Evolutionary conservation across 2,329 filamentous ascomycete genomes (phyloP).

Genomic region (Exophiala spinifera): DNA sequence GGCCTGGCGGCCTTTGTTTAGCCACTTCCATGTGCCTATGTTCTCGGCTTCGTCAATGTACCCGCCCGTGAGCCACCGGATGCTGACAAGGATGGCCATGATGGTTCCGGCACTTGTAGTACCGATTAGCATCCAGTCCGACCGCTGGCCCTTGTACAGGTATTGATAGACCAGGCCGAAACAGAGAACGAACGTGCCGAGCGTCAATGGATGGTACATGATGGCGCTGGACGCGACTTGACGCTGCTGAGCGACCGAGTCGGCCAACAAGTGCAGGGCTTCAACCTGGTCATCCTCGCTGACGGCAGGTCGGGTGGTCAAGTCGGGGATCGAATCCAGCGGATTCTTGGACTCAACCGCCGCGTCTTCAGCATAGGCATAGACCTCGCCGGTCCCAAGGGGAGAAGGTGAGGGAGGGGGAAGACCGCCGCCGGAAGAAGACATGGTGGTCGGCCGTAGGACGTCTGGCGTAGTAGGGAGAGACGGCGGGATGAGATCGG

Average conservation of each 20-base stretch:
- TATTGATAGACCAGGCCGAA: slow-evolving; percentile 41
- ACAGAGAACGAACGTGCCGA: slow-evolving; percentile 38
- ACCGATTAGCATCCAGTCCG: slow-evolving; percentile 55
- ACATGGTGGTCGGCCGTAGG: slow-evolving; percentile 48
- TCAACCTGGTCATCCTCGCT: slow-evolving; percentile 60
- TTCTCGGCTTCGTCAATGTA: slow-evolving; percentile 64
- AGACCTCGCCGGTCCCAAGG: slow-evolving; percentile 8
- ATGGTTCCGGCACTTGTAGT: slow-evolving; percentile 60
- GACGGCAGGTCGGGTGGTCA: slow-evolving; percentile 31
- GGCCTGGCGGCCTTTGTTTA: slow-evolving; percentile 44
- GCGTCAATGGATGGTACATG: slow-evolving; percentile 58
- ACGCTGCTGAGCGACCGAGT: slow-evolving; percentile 79
- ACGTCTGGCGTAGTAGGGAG: slow-evolving; percentile 62
- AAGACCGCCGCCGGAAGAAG: slow-evolving; percentile 41
- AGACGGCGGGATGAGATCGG: slow-evolving; percentile 59
- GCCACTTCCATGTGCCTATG: slow-evolving; percentile 59
- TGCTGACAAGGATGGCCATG: slow-evolving; percentile 61
- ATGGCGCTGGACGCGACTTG: slow-evolving; percentile 63
- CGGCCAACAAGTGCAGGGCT: slow-evolving; percentile 70
- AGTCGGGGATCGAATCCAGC: slow-evolving; percentile 33
- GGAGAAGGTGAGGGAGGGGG: slow-evolving; percentile 41
- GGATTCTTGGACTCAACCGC: slow-evolving; percentile 9
- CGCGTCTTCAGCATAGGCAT: slow-evolving; percentile 3
- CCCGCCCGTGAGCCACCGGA: slow-evolving; percentile 58
- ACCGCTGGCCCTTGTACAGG: slow-evolving; percentile 36